phyloP scores from a whole-genome alignment of 257 asterid genomes.

The Voacanga thouarsii region DNA sequence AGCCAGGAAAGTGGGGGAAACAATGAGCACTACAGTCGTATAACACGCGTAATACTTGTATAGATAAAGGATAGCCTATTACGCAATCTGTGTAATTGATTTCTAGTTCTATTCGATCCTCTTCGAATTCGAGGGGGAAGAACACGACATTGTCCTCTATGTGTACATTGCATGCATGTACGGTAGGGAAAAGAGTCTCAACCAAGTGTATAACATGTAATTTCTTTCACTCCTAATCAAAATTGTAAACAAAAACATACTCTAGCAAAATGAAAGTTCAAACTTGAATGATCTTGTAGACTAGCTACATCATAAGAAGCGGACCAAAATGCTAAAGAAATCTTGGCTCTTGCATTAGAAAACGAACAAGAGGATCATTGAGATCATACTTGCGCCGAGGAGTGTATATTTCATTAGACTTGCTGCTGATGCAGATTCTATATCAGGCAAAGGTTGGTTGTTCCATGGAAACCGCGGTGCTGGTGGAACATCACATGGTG shows the following conservation, averaged over 20 bases:
- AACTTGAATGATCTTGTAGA: not conserved
- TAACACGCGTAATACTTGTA: too few relatives aligned
- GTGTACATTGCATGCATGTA: too few relatives aligned
- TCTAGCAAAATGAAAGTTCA: not conserved
- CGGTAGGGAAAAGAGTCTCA: too few relatives aligned
- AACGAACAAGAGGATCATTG: not conserved
- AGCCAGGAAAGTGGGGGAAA: not conserved
- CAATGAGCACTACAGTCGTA: too few relatives aligned
- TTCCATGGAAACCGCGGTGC: not conserved
- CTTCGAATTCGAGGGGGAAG: too few relatives aligned
- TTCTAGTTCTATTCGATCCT: too few relatives aligned
- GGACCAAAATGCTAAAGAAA: not conserved
- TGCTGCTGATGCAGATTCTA: not conserved
- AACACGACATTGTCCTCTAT: too few relatives aligned
- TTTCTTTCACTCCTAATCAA: too few relatives aligned
- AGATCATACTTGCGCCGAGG: not conserved
- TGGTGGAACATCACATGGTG: not conserved
- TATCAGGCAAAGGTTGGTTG: not conserved
- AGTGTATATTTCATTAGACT: not conserved
- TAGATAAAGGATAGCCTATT: too few relatives aligned
- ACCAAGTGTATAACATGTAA: too few relatives aligned
- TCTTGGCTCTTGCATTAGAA: not conserved
- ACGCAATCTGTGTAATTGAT: too few relatives aligned
- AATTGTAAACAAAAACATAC: too few relatives aligned
- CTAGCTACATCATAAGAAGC: not conserved